phyloP scores from a whole-genome alignment of 768 basidiomycete species.

The Plicaturopsis crispa region DNA sequence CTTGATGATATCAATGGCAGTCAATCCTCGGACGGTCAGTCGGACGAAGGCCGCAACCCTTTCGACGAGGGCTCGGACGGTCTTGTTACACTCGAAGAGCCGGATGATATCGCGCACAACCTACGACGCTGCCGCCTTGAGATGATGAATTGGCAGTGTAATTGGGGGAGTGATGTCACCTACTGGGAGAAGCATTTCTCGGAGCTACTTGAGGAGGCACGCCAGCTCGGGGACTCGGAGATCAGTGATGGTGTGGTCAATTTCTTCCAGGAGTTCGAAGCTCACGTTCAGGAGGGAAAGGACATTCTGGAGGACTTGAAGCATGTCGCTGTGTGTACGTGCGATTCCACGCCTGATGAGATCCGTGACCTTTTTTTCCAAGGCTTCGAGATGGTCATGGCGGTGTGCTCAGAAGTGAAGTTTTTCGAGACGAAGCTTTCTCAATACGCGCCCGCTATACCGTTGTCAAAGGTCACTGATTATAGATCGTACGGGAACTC shows the following conservation, averaged over 20 bases:
- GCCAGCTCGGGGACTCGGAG: not conserved
- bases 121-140: not conserved
- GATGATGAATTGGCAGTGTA: not conserved
- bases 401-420: constrained; percentile 4
- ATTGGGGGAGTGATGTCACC: not conserved
- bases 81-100: not conserved
- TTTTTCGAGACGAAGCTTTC: constrained; percentile 5
- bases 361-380: not conserved
- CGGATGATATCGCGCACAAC: not conserved
- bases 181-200: not conserved
- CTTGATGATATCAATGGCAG: no score
- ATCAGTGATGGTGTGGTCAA: not conserved
- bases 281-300: not conserved
- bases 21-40: no score
- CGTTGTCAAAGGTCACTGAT: not conserved
- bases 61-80: no score
- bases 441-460: constrained; percentile 4
- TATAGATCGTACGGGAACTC: no score
- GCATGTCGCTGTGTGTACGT: not conserved
- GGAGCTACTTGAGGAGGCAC: not conserved
- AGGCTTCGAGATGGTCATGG: not conserved
- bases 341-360: not conserved
- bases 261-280: not conserved
- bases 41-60: no score
- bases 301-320: not conserved